Base-by-base conservation (phyloP, 2,329 filamentous ascomycete genomes). In the Talaromyces sp. region DNA sequence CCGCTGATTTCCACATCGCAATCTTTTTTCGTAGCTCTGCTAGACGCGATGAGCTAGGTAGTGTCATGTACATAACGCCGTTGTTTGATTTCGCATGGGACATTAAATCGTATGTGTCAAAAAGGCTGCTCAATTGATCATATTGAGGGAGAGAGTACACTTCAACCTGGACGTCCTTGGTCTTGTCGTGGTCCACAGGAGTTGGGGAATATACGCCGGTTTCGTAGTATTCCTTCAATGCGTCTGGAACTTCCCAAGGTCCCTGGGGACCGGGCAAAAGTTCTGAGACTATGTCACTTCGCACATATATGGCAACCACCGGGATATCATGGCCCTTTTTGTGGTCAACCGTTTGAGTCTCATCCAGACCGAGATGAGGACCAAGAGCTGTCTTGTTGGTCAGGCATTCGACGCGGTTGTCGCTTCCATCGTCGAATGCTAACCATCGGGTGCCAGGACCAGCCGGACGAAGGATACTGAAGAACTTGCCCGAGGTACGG, bases 401-500 rank as follows among this genome's bases (percentile, higher is more conserved):
- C 52, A 85, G 67, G 40, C 82, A 82, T 47, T 77, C 77, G 29
- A 86, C 82, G 46, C 77, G 76, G 51, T 82, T 82, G 29, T 80
- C 79, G 27, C 79, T 77, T 49, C 76, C 77, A 57, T 83, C 80
- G 29, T 82, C 78, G 57, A 85, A 86, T 30, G 77, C 78, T 49
- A 86, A 80, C 84, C 84, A 87, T 41, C 77, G 79, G 8, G 77
- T 75, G 9, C 76, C 78, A 5, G 79, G 78, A 2, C 83, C 83
- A 40, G 76, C 75, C 1, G 84, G 84, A 27, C 84, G 77, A 43
- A 87, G 67, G 30, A 85, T 79, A n/a, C 81, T 79, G 59, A 83
- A 82, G 69, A 85, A 86, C 33, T 80, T 76, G 43, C 79, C 79
- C 4, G 82, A 86, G 17, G 80, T 80, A 14, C 85, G 77, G 39